Percentiles rank a stretch among this genome's conserved stretches.
Evolutionary conservation across 192 early-diverging fungal genomes (phyloP).

Genomic region (Helicostylum pulchrum): DNA sequence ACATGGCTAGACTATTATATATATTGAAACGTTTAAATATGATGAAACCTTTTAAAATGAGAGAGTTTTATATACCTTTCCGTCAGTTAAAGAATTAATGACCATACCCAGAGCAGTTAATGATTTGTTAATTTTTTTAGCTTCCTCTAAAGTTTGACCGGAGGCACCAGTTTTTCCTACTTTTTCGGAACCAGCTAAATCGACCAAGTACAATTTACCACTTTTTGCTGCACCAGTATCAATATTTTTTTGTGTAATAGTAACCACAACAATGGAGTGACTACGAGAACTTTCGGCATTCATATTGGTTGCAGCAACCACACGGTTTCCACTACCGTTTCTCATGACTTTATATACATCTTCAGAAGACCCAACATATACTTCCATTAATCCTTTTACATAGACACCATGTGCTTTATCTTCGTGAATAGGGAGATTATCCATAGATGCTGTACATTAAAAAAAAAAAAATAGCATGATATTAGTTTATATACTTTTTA

Average conservation of each 20-base stretch:
- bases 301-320: slow-evolving; percentile 95
- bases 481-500: slow-evolving; percentile 5
- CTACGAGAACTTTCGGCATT: slow-evolving; percentile 97
- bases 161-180: slow-evolving; percentile 96
- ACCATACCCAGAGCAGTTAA: slow-evolving; percentile 98
- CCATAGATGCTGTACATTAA: slow-evolving; percentile 57
- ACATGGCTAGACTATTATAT: slow-evolving; percentile 80
- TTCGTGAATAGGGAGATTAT: slow-evolving; percentile 96
- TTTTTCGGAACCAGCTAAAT: slow-evolving; percentile 99
- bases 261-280: slow-evolving; percentile 97
- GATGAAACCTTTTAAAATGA: slow-evolving; percentile 7
- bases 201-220: slow-evolving; percentile 93
- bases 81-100: slow-evolving; percentile 97
- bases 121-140: slow-evolving; percentile 99
- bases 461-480: background rate
- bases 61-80: slow-evolving; percentile 67
- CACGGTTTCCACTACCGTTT: slow-evolving; percentile 82
- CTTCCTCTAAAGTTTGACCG: slow-evolving; percentile 96
- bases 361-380: slow-evolving; percentile 91
- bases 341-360: slow-evolving; percentile 99
- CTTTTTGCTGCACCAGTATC: slow-evolving; percentile 83
- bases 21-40: background rate
- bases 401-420: slow-evolving; percentile 96
- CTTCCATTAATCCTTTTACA: slow-evolving; percentile 95
- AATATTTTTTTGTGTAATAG: slow-evolving; percentile 94